phyloP scores from a whole-genome alignment of 1,284 basidiomycete species.

The Amylostereum areolatum region DNA sequence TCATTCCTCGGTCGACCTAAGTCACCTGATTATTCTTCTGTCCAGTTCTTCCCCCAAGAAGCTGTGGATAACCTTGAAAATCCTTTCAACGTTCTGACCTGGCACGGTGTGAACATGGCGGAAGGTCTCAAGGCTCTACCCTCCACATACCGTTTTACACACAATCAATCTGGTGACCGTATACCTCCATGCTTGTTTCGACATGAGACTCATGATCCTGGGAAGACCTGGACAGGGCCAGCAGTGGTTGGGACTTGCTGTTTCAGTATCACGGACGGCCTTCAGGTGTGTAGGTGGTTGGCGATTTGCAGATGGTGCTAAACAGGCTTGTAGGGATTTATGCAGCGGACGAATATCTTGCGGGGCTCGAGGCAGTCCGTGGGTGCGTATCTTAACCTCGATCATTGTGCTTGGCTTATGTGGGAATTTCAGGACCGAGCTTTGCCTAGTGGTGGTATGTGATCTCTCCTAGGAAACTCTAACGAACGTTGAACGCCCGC shows the following conservation, averaged over 20 bases:
- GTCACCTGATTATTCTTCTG: not conserved
- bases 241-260: conserved; percentile 49
- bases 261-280: conserved; percentile 58
- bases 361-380: conserved; percentile 45
- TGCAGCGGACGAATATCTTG: conserved; percentile 54
- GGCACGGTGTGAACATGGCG: conserved; percentile 57
- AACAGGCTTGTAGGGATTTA: conserved; percentile 26
- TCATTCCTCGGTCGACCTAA: not conserved
- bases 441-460: conserved; percentile 53
- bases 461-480: not conserved
- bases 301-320: too few relatives aligned
- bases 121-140: conserved; percentile 54
- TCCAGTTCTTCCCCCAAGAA: conserved; percentile 36
- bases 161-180: conserved; percentile 44
- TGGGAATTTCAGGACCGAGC: conserved; percentile 34
- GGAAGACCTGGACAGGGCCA: conserved; percentile 45
- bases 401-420: conserved; percentile 1
- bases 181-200: not conserved
- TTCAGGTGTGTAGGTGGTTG: conserved; percentile 27
- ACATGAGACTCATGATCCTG: not conserved
- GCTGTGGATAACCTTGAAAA: conserved; percentile 27
- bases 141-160: conserved; percentile 50
- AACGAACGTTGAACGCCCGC: not conserved
- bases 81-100: conserved; percentile 28
- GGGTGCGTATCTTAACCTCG: conserved; percentile 30